Base-by-base conservation (phyloP, 768 basidiomycete genomes). In the Phaeolepiota aurea region DNA sequence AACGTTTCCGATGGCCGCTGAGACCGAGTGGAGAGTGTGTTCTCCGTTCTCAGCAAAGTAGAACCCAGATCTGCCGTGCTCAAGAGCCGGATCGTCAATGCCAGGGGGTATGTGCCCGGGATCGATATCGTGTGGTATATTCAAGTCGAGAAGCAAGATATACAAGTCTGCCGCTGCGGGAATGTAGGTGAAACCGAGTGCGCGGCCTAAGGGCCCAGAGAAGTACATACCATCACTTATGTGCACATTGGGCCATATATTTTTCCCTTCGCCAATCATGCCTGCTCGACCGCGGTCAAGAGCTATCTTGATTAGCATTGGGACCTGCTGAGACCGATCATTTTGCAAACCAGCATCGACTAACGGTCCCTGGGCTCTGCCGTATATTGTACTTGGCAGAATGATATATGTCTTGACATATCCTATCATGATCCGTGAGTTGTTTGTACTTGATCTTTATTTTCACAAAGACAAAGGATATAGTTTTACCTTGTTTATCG, bases 241-340 rank as follows among this genome's bases (percentile, higher is more conserved):
- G 43, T 78, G 67, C 14, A 81, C 71, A 44, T 76, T 61, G 1
- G 66, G 63, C 76, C 76, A 79, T 18, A 69, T 47, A 33, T 77
- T 71, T 51, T 68, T 64, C 9, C 78, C 77, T 37, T 63, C 51
- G 1, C 77, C 77, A 5, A 79, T 55, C 46, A 74, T 55, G 3
- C 71, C 77, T 1, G 64, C 74, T 23, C 66, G 66, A 10, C 66
- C 65, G 22, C 76, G 57, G 18, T 55, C 57, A 20, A 76, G 41
- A 19, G 64, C 54, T 2, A 62, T 60, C 25, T 59, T 52, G 22
- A 76, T 63, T 12, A 76, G 51, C 2, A 20, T 18, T 1, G 77
- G 76, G 22, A 79, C 66, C 45, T 74, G 74, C 19, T 69, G 63
- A 1, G 76, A 76, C 39, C 69, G 62, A 2, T 59, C 44, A 48